These are phyloP conservation scores for Rhodamnia argentea DNA, from an alignment of 345 rosid genomes.

Conservation along the genomic window DNA sequence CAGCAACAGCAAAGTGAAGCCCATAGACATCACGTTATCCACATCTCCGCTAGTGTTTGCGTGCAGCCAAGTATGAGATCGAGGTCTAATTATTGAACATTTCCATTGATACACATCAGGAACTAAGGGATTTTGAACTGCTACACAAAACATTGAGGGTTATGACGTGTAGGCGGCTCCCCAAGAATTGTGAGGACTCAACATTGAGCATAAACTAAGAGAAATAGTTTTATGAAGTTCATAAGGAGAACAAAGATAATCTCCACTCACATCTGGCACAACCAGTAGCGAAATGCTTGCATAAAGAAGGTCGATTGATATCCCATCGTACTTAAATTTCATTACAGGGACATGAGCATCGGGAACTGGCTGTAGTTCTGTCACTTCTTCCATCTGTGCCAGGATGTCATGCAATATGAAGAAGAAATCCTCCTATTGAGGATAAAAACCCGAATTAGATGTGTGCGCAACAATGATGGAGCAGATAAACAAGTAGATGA, in stretches of 20 bases:
- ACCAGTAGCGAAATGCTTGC: slow-evolving; percentile 76
- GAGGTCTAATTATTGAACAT: background rate
- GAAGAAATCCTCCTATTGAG: slow-evolving; percentile 77
- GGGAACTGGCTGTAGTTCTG: slow-evolving; percentile 89
- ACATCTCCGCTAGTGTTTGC: background rate
- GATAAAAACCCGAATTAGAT: slow-evolving; percentile 4
- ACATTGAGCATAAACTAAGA: background rate
- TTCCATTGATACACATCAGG: background rate
- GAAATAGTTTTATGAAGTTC: background rate
- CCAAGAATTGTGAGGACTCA: background rate
- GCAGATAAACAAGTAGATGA: background rate
- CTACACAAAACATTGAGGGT: background rate
- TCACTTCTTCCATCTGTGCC: slow-evolving; percentile 72
- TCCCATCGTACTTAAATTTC: slow-evolving; percentile 90
- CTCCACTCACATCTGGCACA: slow-evolving; percentile 66
- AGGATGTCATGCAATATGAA: slow-evolving; percentile 52
- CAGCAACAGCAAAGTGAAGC: background rate
- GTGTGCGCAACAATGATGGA: background rate
- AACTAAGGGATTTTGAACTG: background rate
- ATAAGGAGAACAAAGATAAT: background rate
- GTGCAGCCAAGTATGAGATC: background rate
- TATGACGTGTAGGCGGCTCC: background rate
- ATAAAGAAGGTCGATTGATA: slow-evolving; percentile 87
- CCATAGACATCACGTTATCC: background rate
- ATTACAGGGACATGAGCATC: slow-evolving; percentile 97